These are phyloP conservation scores for Pseudocercospora pini-densiflorae DNA, from an alignment of 2,329 filamentous ascomycete species.

Conservation along the genomic window DNA sequence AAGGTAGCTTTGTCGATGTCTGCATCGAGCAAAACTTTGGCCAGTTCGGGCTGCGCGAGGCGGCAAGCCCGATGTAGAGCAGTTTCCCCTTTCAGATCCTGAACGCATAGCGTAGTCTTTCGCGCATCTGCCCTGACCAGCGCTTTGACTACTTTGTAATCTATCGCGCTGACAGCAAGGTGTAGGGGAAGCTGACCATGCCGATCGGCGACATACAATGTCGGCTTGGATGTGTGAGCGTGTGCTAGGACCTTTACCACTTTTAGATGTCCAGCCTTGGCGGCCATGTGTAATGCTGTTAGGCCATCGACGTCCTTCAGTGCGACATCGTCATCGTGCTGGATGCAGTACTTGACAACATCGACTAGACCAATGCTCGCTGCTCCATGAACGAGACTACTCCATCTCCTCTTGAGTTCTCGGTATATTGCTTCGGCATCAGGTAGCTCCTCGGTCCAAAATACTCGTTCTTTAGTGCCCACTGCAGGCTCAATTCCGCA, in stretches of 20 bases:
- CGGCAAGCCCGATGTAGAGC: constrained; percentile 1
- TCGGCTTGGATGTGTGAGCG: not conserved
- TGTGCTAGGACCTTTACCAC: constrained; percentile 7
- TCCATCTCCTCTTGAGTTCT: constrained; percentile 9
- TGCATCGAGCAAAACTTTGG: not conserved
- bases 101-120: not conserved
- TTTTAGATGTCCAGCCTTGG: not conserved
- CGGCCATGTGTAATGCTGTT: constrained; percentile 7
- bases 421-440: constrained; percentile 12
- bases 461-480: constrained; percentile 3
- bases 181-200: constrained; percentile 5
- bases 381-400: not conserved
- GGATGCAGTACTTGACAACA: constrained; percentile 11
- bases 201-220: not conserved
- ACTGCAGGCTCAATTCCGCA: not conserved
- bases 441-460: constrained; percentile 8
- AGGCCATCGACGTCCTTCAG: not conserved
- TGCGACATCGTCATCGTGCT: constrained; percentile 8
- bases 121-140: not conserved
- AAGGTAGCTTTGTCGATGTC: not conserved
- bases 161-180: not conserved
- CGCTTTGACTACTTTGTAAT: not conserved
- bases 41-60: not conserved
- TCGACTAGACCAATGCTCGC: not conserved
- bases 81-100: not conserved